Evolutionary conservation across 1,284 basidiomycete genomes (phyloP).

Genomic region (Bjerkandera adusta): DNA sequence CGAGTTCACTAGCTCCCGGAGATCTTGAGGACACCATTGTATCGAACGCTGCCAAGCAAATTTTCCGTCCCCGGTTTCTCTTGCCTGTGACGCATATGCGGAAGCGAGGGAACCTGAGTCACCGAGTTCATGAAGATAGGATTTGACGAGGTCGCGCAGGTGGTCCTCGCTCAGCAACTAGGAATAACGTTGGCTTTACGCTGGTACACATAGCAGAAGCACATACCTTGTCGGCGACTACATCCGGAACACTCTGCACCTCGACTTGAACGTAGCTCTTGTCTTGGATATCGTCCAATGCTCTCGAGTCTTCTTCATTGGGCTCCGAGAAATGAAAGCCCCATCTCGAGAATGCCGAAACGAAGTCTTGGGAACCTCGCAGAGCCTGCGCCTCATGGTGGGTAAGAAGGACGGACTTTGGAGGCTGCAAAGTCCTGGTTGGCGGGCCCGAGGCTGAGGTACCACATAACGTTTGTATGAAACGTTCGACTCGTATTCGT

Average conservation of each 20-base stretch:
- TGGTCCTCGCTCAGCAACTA: constrained; percentile 66
- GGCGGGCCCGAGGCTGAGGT: constrained; percentile 29
- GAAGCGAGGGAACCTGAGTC: constrained; percentile 23
- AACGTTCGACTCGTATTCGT: constrained; percentile 83
- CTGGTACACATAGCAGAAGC: neutral
- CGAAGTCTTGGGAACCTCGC: constrained; percentile 37
- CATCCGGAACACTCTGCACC: constrained; percentile 57
- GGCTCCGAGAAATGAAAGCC: constrained; percentile 55
- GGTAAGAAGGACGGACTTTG: constrained; percentile 61
- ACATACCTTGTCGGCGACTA: constrained; percentile 68
- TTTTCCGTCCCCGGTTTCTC: constrained; percentile 36
- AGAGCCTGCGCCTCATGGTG: constrained; percentile 57
- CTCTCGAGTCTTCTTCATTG: constrained; percentile 17
- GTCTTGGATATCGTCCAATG: constrained; percentile 22
- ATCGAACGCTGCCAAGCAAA: constrained; percentile 74
- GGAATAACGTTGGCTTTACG: constrained; percentile 2
- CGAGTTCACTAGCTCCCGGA: constrained; percentile 85
- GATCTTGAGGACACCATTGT: constrained; percentile 73
- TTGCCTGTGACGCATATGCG: constrained; percentile 4
- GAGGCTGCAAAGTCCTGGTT: constrained; percentile 45
- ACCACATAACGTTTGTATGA: constrained; percentile 66
- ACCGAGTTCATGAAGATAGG: constrained; percentile 51
- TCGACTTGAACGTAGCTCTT: constrained; percentile 56
- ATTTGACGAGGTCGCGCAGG: constrained; percentile 66
- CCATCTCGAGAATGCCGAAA: constrained; percentile 63